Evolutionary conservation across 176 grass and related monocot genomes (phyloP), one percentile per base, ranked within the genome.

Genomic region (Cenchrus purpureus): DNA sequence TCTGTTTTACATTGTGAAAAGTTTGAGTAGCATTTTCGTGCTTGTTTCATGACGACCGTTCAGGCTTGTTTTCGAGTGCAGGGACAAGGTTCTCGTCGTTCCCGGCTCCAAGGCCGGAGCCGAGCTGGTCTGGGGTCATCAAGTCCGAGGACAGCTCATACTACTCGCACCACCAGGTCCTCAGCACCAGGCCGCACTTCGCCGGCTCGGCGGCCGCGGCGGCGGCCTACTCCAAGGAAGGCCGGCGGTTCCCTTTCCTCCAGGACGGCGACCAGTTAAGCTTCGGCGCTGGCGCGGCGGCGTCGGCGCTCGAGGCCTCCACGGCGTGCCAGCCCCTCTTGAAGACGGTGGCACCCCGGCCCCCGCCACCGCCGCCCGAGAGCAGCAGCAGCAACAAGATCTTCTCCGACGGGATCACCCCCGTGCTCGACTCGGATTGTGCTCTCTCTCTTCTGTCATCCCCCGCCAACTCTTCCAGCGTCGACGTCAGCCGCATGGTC

Each of bases 391-490:
- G 83, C 86, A 91, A 65, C 69, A 91, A 86, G 84, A 85, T 94
- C 19, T 89, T 89, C 87, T 81, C 89, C 12, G 65, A 87, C 43
- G 87, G 84, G 73, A 15, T 87, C 71, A 79, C 87, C 2, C 89
- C 68, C 32, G 68, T 89, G 15, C 83, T 91, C 60, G 89, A 89
- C 81, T 89, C 92, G 4, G 89, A 94, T 84, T 91, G 92, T 89
- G 92, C 92, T 87, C 92, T 94, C 92, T 94, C 92, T 94, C 92
- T 94, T 94, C 92, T 94, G 92, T 94, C 92, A 94, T 94, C 89
- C 42, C 84, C 89, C 10, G 74, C 67, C 46, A 88, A 91, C 51
- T 87, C 89, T 73, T 91, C 92, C 68, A 83, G 81, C 89, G 79
- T 94, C 81, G 70, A 87, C 28, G 69, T 91, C 31, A 85, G 81